Evolutionary conservation across 2,329 filamentous ascomycete genomes (phyloP).

Genomic region (Trichoderma gracile): DNA sequence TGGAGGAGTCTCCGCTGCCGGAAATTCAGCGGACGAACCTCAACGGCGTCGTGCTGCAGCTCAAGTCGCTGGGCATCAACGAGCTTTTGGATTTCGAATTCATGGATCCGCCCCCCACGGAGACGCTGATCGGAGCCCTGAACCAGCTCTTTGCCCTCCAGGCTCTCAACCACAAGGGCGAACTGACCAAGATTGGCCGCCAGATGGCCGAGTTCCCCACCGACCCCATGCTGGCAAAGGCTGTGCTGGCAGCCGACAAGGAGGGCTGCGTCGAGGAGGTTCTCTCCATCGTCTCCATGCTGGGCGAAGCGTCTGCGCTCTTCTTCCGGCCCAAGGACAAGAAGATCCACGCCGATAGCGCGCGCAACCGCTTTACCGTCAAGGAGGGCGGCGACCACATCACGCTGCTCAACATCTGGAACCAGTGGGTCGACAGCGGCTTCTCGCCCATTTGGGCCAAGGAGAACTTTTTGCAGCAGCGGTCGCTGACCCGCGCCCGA

Average conservation of each 20-base stretch:
- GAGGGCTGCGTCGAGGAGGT: slow-evolving; percentile 94
- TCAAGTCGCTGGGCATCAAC: slow-evolving; percentile 90
- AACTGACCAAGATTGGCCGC: slow-evolving; percentile 85
- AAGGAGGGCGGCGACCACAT: slow-evolving; percentile 90
- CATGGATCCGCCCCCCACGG: slow-evolving; percentile 88
- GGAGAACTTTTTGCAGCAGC: slow-evolving; percentile 92
- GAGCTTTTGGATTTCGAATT: slow-evolving; percentile 94
- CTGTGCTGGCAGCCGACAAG: slow-evolving; percentile 83
- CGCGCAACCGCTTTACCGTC: slow-evolving; percentile 82
- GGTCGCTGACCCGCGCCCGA: slow-evolving; percentile 81
- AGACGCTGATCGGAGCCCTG: slow-evolving; percentile 83
- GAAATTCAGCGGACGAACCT: slow-evolving; percentile 93
- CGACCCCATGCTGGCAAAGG: slow-evolving; percentile 87
- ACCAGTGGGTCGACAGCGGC: slow-evolving; percentile 91
- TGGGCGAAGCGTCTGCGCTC: slow-evolving; percentile 81
- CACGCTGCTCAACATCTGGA: slow-evolving; percentile 88
- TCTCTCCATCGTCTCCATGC: slow-evolving; percentile 89
- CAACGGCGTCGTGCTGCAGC: slow-evolving; percentile 76
- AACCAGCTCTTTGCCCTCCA: slow-evolving; percentile 91
- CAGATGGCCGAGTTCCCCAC: slow-evolving; percentile 96
- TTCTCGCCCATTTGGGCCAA: slow-evolving; percentile 84
- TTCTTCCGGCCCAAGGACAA: slow-evolving; percentile 98
- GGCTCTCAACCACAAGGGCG: slow-evolving; percentile 82
- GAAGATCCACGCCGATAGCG: slow-evolving; percentile 92
- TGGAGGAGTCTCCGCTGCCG: slow-evolving; percentile 87